These are phyloP conservation scores for Penicillium subrubescens DNA, from an alignment of 495 filamentous ascomycete genomes.

Conservation along the genomic window DNA sequence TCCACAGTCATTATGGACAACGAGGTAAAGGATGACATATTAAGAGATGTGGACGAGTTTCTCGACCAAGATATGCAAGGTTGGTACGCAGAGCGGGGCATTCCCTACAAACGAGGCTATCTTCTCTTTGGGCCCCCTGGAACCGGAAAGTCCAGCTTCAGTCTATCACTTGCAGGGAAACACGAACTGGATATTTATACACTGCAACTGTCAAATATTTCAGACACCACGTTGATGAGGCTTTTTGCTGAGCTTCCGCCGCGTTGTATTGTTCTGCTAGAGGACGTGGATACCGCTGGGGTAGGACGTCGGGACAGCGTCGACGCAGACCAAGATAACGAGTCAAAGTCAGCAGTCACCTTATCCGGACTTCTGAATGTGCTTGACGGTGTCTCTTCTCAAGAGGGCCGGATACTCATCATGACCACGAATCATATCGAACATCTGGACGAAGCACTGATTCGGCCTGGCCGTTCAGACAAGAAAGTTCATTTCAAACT, in stretches of 20 bases:
- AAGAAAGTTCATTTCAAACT: slow-evolving; percentile 22
- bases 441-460: slow-evolving; percentile 72
- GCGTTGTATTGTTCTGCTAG: slow-evolving; percentile 64
- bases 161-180: slow-evolving; percentile 59
- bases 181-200: slow-evolving; percentile 65
- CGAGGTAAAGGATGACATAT: slow-evolving; percentile 62
- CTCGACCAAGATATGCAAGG: slow-evolving; percentile 63
- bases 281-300: slow-evolving; percentile 68
- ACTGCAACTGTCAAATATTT: slow-evolving; percentile 32
- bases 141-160: slow-evolving; percentile 42
- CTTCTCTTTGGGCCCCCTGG: slow-evolving; percentile 40
- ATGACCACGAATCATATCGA: slow-evolving; percentile 85
- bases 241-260: slow-evolving; percentile 59
- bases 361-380: slow-evolving; percentile 78
- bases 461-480: slow-evolving; percentile 67
- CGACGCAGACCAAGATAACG: slow-evolving; percentile 36
- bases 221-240: slow-evolving; percentile 40
- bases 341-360: slow-evolving; percentile 62
- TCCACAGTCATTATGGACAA: slow-evolving; percentile 74
- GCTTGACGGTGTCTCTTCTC: slow-evolving; percentile 73
- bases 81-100: slow-evolving; percentile 69
- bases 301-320: slow-evolving; percentile 10
- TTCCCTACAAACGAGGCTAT: slow-evolving; percentile 41
- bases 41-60: slow-evolving; percentile 79
- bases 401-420: slow-evolving; percentile 75